Percentiles rank a stretch among this genome's conserved stretches.
Conservation (phyloP, 176 grass and related monocot genomes). For the Chloris gayana region DNA sequence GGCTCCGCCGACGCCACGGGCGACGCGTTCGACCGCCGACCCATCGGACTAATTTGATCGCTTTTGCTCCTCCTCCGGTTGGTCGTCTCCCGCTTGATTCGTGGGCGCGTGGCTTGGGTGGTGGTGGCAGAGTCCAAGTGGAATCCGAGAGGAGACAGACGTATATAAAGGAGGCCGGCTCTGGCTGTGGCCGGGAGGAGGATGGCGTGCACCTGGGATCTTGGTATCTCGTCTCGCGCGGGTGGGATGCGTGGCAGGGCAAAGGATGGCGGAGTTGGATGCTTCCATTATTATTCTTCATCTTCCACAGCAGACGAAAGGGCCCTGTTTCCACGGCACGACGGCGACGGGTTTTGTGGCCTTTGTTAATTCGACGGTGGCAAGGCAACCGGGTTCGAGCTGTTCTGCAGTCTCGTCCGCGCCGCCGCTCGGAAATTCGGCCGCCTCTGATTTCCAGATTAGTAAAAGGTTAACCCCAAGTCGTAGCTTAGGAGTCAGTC, state of each 20-base stretch:
- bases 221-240: conserved; percentile 15
- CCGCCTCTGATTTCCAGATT: background rate
- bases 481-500: background rate
- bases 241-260: background rate
- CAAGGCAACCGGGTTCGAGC: background rate
- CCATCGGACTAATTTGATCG: conserved; percentile 9
- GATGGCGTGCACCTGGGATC: conserved; percentile 30
- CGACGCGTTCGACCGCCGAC: conserved; percentile 2
- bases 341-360: background rate
- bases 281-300: background rate
- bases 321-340: background rate
- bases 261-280: background rate
- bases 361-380: background rate
- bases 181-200: background rate
- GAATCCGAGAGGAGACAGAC: conserved; percentile 7
- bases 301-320: background rate
- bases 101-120: conserved; percentile 3
- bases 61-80: too few relatives aligned
- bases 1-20: conserved; percentile 18
- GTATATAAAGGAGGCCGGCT: conserved; percentile 29
- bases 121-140: conserved; percentile 20
- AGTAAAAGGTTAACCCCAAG: background rate
- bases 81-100: too few relatives aligned
- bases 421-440: background rate
- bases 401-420: background rate